Base-by-base conservation (phyloP, 169 alveolate species). In the Cryptosporidium sp. region DNA sequence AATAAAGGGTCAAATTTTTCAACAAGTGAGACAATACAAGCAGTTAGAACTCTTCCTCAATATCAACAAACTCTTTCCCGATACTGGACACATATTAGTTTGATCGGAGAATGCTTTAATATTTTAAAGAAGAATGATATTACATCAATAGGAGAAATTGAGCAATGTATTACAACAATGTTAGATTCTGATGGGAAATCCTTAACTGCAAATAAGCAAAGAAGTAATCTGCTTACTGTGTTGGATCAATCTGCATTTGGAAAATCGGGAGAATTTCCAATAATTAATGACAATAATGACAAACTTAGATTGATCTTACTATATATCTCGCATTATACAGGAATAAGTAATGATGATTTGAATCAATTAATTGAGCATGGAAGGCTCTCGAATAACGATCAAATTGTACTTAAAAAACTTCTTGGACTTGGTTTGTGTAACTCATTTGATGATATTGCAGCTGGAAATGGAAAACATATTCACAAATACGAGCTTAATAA, bases 71-170 rank as follows among this genome's bases (percentile, higher is more conserved):
- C 94, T 75, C 80, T 94, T 65, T 95, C 94, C 29, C 92, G 92
- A 73, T 94, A 94, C 73, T 94, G 96, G 96, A 91, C 94, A 3
- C 97, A 94, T 85, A 71, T 94, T 10, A 75, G 92, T 35, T 69
- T 94, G 53, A 92, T 94, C 23, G 94, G 94, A 23, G 91, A 75
- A 14, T 93, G 95, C 26, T 94, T 93, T 73, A 71, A 92, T 65
- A 73, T 70, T 3, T 85, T 94, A 31, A 92, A 94, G 75, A 61
- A 70, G 14, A 70, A 60, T 48, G 44, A 92, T 37, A 58, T 94
- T 33, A 91, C 93, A 18, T 71, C 85, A 51, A 37, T 93, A 3
- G 96, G 96, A 0, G 86, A 73, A 37, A 69, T 94, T 18, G 97
- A 94, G 53, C 97, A 94, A 58, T 87, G 84, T 48, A 68, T 94